Evolutionary conservation across 805 yeast species (phyloP), one percentile per base, ranked within the genome.

Genomic region (Candida arabinofermentans): DNA sequence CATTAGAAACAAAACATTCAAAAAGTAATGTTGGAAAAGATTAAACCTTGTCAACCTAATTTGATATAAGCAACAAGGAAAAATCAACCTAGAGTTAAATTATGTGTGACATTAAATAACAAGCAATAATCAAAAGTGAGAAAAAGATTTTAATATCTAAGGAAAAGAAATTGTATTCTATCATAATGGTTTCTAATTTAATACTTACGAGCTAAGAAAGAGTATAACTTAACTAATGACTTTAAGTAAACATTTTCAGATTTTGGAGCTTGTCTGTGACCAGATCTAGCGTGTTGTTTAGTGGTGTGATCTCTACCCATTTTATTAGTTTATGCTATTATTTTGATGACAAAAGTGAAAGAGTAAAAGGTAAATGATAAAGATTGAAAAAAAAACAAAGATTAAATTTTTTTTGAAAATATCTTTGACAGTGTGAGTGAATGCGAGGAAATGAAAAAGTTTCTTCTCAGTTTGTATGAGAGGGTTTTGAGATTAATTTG

Each of bases 261-360:
- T 82, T 88, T 88, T 79, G 99, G 99, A 75, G 97, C 97, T 71
- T 84, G 77, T 79, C 99, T 89, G 88, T 88, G 96, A 75, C 95
- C 83, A 62, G 83, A 76, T 77, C 89, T 87, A 70, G 79, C 81
- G 84, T 93, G 99, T 78, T 88, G 97, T 77, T 91, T 93, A 72
- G 81, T 71, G 75, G 84, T 79, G 80, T 87, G 96, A 80, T 93
- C 98, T 77, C 83, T 87, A 83, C 96, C 98, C 98, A 90, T 90
- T 67, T 64, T 74, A 57, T 43, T 24, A 38, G 48, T 41, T 44
- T 38, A 21, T 17, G 16, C 19, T 30, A 16, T 18, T 13, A n/a
- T 35, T 18, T 27, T 14, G 18, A 6, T 27, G 21, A n/a, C n/a
- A n/a, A n/a, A n/a, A n/a, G n/a, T n/a, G n/a, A n/a, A n/a, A n/a